Conservation (phyloP, 352 stramenopile genomes). For the Pythium rhizo-oryzae region DNA sequence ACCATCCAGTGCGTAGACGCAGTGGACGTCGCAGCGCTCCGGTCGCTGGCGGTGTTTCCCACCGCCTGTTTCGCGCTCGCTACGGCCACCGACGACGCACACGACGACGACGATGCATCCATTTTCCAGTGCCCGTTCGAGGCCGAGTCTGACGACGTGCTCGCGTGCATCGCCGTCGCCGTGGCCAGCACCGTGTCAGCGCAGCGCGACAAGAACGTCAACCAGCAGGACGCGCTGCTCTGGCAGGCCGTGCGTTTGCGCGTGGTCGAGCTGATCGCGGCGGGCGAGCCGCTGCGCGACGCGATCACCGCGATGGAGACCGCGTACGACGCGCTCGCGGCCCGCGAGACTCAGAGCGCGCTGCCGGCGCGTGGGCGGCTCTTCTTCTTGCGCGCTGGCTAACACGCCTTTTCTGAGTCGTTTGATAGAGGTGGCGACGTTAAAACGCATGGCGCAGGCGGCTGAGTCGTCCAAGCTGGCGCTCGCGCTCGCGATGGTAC, state of each 20-base stretch:
- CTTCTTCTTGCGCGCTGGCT: constrained; percentile 15
- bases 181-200: constrained; percentile 10
- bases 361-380: constrained; percentile 5
- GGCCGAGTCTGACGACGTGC: constrained; percentile 15
- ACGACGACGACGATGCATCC: not conserved
- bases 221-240: constrained; percentile 11
- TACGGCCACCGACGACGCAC: not conserved
- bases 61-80: constrained; percentile 1
- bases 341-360: constrained; percentile 14
- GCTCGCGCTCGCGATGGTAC: constrained; percentile 19
- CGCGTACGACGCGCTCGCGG: constrained; percentile 13
- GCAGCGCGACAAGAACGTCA: not conserved
- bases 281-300: constrained; percentile 6
- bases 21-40: constrained; percentile 1
- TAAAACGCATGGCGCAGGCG: not conserved
- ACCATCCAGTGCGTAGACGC: not conserved
- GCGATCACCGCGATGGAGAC: constrained; percentile 7
- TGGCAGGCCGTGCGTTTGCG: constrained; percentile 29
- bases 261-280: constrained; percentile 22
- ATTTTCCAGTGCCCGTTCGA: constrained; percentile 14
- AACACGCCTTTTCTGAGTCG: not conserved
- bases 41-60: not conserved
- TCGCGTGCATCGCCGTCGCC: constrained; percentile 5
- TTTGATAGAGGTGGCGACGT: not conserved
- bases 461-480: constrained; percentile 11